Evolutionary conservation across 345 rosid species (phyloP).

Genomic region (Sonneratia caseolaris): DNA sequence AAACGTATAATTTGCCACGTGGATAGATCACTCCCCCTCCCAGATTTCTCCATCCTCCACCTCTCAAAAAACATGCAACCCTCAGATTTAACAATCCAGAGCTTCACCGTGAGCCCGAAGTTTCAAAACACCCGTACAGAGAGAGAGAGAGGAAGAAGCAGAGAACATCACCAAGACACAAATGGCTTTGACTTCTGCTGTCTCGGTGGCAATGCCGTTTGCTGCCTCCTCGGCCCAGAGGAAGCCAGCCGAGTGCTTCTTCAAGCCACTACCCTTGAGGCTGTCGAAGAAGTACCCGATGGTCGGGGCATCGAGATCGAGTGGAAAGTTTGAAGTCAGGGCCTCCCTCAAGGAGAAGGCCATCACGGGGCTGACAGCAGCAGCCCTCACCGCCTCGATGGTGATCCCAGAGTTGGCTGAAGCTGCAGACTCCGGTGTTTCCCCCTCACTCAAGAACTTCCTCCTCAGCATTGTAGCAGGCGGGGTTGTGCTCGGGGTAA

Average conservation of each 20-base stretch:
- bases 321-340: slow-evolving; percentile 28
- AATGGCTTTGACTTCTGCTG: slow-evolving; percentile 73
- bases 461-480: slow-evolving; percentile 82
- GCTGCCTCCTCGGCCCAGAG: slow-evolving; percentile 28
- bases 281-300: slow-evolving; percentile 21
- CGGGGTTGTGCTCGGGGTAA: slow-evolving; percentile 43
- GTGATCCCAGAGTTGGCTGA: slow-evolving; percentile 67
- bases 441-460: slow-evolving; percentile 90
- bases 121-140: background rate
- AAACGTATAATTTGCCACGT: slow-evolving; percentile 45
- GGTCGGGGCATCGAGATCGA: slow-evolving; percentile 14
- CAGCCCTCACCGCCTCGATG: slow-evolving; percentile 68
- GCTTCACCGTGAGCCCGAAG: background rate
- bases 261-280: slow-evolving; percentile 53
- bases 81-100: slow-evolving; percentile 13
- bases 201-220: slow-evolving; percentile 56
- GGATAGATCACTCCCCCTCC: slow-evolving; percentile 22
- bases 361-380: slow-evolving; percentile 63
- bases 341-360: slow-evolving; percentile 73
- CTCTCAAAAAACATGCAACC: slow-evolving; percentile 18
- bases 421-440: slow-evolving; percentile 35
- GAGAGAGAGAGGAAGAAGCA: slow-evolving; percentile 1
- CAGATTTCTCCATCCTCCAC: slow-evolving; percentile 23
- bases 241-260: slow-evolving; percentile 30
- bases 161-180: background rate